Evolutionary conservation across 495 filamentous ascomycete genomes (phyloP).

Genomic region (Hyaloscypha hepaticicola): DNA sequence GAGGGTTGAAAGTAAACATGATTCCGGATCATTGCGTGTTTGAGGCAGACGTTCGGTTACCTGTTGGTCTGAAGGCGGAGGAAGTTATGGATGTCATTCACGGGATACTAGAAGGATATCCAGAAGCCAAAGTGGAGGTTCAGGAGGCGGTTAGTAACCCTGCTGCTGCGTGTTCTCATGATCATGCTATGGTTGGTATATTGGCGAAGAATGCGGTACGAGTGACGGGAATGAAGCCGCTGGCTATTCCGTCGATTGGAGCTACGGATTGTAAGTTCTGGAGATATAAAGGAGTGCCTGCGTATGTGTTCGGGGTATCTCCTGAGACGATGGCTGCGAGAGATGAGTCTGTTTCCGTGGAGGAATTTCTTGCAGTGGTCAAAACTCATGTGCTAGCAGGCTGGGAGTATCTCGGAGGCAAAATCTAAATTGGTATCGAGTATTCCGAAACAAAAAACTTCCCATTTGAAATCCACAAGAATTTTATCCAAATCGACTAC

Average conservation of each 20-base stretch:
- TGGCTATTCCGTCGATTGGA: conserved; percentile 17
- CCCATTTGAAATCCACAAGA: no score
- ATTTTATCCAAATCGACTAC: no score
- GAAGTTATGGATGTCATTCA: conserved; percentile 8
- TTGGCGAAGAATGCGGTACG: conserved; percentile 7
- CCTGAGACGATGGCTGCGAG: conserved; percentile 18
- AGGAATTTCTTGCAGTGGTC: conserved; percentile 18
- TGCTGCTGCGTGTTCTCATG: conserved; percentile 12
- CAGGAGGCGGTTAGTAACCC: conserved; percentile 23
- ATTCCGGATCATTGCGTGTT: conserved; percentile 15
- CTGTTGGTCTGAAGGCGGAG: conserved; percentile 6
- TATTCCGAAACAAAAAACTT: no score
- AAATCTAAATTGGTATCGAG: no score
- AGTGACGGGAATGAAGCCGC: conserved; percentile 1
- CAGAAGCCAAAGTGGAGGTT: conserved; percentile 10
- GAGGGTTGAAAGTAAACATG: conserved; percentile 23
- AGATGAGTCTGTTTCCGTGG: conserved; percentile 14
- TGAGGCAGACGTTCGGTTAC: conserved; percentile 17
- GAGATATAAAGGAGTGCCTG: conserved; percentile 17
- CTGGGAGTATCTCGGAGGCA: conserved; percentile 24
- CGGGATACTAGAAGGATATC: conserved; percentile 1
- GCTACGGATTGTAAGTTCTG: conserved; percentile 23
- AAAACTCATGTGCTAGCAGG: conserved; percentile 15
- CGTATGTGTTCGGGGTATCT: conserved; percentile 20
- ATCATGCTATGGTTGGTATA: conserved; percentile 19